Base-by-base conservation (phyloP, 305 asterid genomes). In the Stenogyne calaminthoides region DNA sequence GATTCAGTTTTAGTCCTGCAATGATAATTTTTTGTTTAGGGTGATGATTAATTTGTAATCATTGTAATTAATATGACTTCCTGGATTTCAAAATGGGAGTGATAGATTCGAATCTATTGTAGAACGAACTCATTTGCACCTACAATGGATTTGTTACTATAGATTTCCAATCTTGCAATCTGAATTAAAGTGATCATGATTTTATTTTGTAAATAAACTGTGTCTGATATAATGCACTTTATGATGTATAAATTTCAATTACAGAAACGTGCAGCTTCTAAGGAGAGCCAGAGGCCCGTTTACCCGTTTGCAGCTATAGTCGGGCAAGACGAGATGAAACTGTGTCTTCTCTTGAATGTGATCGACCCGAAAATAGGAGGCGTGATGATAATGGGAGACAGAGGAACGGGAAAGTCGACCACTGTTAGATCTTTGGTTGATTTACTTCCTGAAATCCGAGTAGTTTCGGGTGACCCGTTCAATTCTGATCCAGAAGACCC, bases 301-400 rank as follows among this genome's bases (percentile, higher is more conserved):
- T 95, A 92, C 74, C 99, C 98, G 1, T 95, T 95, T 82, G 83
- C 99, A 46, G 98, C 99, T 29, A 92, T 95, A 85, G 98, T 95
- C n/a, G 99, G 99, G 44, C 99, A 95, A 79, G 98, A 95, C 37
- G 98, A 95, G 81, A 95, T 95, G 99, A 95, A 95, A 62, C 82
- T 92, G 15, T 92, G 97, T 77, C 96, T 90, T 39, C 75, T 90
- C 57, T 70, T 95, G 76, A 95, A 95, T 70, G 97, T 95, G 46
- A 92, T 95, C 29, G 98, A 95, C 70, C 98, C 98, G 3, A 92
- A 95, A 75, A 95, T 95, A 22, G 98, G 99, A 44, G 99, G 98
- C 8, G 99, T 95, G 59, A 95, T 95, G 99, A 95, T 95, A 55
- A 92, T 95, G 99, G 96, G 99, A 5, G 97, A 95, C 64, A 83